Conservation (phyloP, 345 rosid genomes). For the Pistacia integerrima region DNA sequence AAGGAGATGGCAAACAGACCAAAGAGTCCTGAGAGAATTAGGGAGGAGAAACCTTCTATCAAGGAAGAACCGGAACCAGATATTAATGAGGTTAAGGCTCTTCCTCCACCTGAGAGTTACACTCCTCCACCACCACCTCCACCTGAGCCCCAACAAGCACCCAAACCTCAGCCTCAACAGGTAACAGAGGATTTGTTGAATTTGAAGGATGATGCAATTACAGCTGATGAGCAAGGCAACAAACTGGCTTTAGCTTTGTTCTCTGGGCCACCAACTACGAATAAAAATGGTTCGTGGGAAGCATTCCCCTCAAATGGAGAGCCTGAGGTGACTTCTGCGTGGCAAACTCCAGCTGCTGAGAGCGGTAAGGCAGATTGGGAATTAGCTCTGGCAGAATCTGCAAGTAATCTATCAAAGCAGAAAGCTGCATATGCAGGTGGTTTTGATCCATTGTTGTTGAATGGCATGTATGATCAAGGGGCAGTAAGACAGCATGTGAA, state of each 20-base stretch:
- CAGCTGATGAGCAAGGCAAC: conserved; percentile 93
- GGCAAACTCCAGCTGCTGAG: conserved; percentile 89
- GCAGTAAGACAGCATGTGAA: conserved; percentile 81
- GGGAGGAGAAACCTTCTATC: conserved; percentile 41
- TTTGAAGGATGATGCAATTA: conserved; percentile 63
- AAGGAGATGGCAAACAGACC: conserved; percentile 69
- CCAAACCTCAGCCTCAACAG: conserved; percentile 47
- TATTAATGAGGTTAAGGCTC: conserved; percentile 82
- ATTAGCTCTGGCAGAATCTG: conserved; percentile 81
- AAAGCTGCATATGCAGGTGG: conserved; percentile 79
- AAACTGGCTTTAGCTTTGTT: conserved; percentile 84
- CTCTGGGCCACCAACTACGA: conserved; percentile 47
- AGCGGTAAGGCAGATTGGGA: conserved; percentile 95
- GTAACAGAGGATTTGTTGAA: conserved; percentile 71
- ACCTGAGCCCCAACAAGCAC: conserved; percentile 40
- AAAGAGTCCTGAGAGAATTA: conserved; percentile 64
- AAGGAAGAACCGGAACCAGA: conserved; percentile 48
- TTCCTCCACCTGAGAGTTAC: conserved; percentile 73
- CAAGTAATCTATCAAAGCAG: conserved; percentile 75
- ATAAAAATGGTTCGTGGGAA: conserved; percentile 77
- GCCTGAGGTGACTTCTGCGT: conserved; percentile 61
- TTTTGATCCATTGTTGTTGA: conserved; percentile 70
- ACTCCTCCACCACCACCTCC: conserved; percentile 53
- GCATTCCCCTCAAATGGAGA: conserved; percentile 69
- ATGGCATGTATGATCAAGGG: conserved; percentile 97